phyloP scores from a whole-genome alignment of 2,329 filamentous ascomycete species.

The Rasamsonia emersonii region DNA sequence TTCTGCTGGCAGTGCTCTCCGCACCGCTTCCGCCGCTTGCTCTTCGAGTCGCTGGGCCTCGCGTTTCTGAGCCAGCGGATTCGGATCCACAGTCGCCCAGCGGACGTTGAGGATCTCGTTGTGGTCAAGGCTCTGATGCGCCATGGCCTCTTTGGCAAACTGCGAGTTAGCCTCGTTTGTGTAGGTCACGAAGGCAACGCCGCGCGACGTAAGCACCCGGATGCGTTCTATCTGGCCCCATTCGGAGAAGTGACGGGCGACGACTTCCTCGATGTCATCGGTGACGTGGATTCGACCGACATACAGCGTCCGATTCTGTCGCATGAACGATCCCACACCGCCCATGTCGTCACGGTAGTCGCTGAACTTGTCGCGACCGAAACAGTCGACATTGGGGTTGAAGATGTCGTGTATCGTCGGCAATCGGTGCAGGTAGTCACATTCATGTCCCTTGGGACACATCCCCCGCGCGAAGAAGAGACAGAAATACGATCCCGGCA shows the following conservation, averaged over 20 bases:
- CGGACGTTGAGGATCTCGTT: constrained; percentile 89
- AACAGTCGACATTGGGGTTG: constrained; percentile 90
- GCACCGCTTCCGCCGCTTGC: constrained; percentile 88
- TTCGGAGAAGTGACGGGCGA: constrained; percentile 89
- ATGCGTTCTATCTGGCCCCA: constrained; percentile 89
- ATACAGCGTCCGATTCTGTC: constrained; percentile 90
- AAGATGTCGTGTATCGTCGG: constrained; percentile 83
- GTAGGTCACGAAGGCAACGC: constrained; percentile 94
- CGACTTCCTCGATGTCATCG: constrained; percentile 94
- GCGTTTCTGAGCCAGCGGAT: constrained; percentile 86
- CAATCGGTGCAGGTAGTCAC: constrained; percentile 84
- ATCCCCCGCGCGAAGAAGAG: constrained; percentile 78
- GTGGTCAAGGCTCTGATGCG: constrained; percentile 84
- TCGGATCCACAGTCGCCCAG: constrained; percentile 95
- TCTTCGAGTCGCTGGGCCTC: constrained; percentile 86
- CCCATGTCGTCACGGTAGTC: constrained; percentile 98
- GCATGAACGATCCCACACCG: constrained; percentile 86
- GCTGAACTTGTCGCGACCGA: constrained; percentile 82
- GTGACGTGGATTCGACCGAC: constrained; percentile 89
- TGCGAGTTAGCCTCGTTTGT: constrained; percentile 81
- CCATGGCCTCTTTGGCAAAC: constrained; percentile 93
- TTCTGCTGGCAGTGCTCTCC: constrained; percentile 75
- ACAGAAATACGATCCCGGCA: constrained; percentile 81
- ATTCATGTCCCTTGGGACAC: constrained; percentile 82
- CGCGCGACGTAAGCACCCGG: constrained; percentile 77